Evolutionary conservation across 192 early-diverging fungal species (phyloP).

Genomic region (Coemansia erecta): DNA sequence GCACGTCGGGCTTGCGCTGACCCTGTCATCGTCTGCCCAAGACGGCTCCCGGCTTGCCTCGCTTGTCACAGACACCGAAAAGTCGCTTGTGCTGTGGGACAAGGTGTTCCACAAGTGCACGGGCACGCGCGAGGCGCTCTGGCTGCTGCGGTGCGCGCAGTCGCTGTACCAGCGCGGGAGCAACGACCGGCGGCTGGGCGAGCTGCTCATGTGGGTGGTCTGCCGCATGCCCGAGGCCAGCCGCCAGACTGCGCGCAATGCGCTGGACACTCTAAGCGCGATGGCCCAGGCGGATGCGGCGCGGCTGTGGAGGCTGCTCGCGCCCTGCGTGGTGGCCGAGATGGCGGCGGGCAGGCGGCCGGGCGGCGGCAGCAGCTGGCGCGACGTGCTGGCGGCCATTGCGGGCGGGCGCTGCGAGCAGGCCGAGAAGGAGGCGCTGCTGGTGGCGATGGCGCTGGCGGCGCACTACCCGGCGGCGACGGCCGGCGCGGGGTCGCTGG

Average conservation of each 20-base stretch:
- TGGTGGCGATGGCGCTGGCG: constrained; percentile 60
- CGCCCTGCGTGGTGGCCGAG: constrained; percentile 10
- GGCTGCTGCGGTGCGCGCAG: constrained; percentile 65
- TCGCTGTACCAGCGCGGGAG: constrained; percentile 31
- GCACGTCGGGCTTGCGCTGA: constrained; percentile 59
- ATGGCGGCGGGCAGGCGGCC: constrained; percentile 8
- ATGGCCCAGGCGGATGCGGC: constrained; percentile 21
- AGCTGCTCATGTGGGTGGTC: constrained; percentile 26
- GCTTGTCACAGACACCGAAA: constrained; percentile 52
- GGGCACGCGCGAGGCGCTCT: constrained; percentile 59
- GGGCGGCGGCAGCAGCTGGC: constrained; percentile 2
- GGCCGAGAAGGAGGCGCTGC: constrained; percentile 4
- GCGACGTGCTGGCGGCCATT: constrained; percentile 10
- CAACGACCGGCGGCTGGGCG: constrained; percentile 26
- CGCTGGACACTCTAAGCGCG: constrained; percentile 4
- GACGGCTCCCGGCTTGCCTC: constrained; percentile 22
- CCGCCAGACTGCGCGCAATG: constrained; percentile 6
- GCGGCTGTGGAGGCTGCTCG: constrained; percentile 28
- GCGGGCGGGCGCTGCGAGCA: background rate
- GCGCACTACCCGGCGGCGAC: constrained; percentile 27
- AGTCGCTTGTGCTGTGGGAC: constrained; percentile 79
- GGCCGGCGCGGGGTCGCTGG: constrained; percentile 42
- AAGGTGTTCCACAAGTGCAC: constrained; percentile 76
- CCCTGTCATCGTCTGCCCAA: constrained; percentile 14
- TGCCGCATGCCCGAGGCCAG: constrained; percentile 39